Evolutionary conservation across 2,329 filamentous ascomycete species (phyloP), one percentile per base, ranked within the genome.

Genomic region (Fusarium secorum): DNA sequence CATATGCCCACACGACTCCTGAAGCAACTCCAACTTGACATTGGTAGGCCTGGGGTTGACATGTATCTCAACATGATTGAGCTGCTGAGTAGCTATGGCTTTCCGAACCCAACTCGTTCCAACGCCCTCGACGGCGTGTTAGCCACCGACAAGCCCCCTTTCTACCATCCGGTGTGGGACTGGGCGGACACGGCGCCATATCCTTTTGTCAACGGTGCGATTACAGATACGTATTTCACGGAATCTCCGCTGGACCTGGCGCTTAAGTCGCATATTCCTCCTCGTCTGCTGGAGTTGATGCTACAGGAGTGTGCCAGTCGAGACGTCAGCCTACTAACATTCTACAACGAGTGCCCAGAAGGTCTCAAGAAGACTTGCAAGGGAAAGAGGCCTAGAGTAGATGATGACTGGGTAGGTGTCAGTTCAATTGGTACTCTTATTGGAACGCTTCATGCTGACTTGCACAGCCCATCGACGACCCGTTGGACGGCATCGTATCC

Each of bases 201-300:
- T 35, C 20, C 28, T 9, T 36, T 41, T 26, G 38, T 52, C 22
- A 24, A 52, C 20, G 24, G 10, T 24, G 35, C n/a, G 3, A 55
- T 38, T 13, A 49, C 36, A 24, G 20, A n/a, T 3, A 9, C 17
- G 1, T 65, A 65, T 20, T 8, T 9, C 17, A 41, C 30, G 1
- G 3, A 11, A 3, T 51, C 36, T 4, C 48, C 64, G 0, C 11
- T 72, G 9, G 15, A 32, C 1, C 8, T 66, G 5, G 35, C 60
- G 1, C 32, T 72, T n/a, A 59, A 56, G 11, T 54, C 66, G 4
- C 54, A 72, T 14, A 58, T 58, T 3, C 41, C 38, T 3, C 60
- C 68, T 2, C 49, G 33, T 18, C 28, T 72, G 7, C 35, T 72
- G 14, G 64, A 58, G 11, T 15, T 56, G 28, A 57, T 72, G 14